Percentiles rank a stretch among this genome's conserved stretches.
These are phyloP conservation scores for Chalciporus piperatus DNA, from an alignment of 768 basidiomycete species.

Conservation along the genomic window DNA sequence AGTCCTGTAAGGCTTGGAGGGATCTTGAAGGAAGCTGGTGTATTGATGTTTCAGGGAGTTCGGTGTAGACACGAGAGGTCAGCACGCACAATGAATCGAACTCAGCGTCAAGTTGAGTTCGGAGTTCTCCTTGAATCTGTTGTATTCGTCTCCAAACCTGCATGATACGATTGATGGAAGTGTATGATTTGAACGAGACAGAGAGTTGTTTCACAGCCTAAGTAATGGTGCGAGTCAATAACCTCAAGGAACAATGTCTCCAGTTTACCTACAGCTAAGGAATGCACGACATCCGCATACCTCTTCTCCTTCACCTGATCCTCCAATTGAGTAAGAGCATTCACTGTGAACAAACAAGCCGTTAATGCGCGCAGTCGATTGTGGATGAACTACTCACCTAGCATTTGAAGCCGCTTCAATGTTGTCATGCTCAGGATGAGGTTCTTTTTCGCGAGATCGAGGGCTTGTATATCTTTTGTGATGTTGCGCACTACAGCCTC, in stretches of 20 bases:
- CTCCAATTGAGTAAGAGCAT: constrained; percentile 78
- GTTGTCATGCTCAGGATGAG: constrained; percentile 87
- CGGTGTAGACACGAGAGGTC: background rate
- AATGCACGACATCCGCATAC: constrained; percentile 82
- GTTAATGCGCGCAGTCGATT: background rate
- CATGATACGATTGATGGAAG: constrained; percentile 70
- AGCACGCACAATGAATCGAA: constrained; percentile 86
- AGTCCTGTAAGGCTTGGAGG: constrained; percentile 61
- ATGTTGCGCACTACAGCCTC: constrained; percentile 95
- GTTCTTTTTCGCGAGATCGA: constrained; percentile 93
- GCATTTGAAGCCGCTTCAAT: constrained; percentile 88
- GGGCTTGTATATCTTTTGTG: constrained; percentile 92
- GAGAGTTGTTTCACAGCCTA: constrained; percentile 90
- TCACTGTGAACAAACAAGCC: constrained; percentile 48
- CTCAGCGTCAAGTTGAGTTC: constrained; percentile 78
- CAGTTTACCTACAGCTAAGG: constrained; percentile 58
- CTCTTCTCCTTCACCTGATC: constrained; percentile 72
- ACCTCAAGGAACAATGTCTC: constrained; percentile 12
- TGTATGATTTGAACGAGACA: constrained; percentile 74
- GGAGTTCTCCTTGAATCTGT: constrained; percentile 79
- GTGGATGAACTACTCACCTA: constrained; percentile 54
- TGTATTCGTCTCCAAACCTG: constrained; percentile 78
- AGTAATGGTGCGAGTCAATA: background rate
- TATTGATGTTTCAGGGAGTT: background rate
- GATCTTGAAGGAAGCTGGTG: constrained; percentile 76